These are phyloP conservation scores for Neobulgaria alba DNA, from an alignment of 2,329 filamentous ascomycete species.

Conservation along the genomic window DNA sequence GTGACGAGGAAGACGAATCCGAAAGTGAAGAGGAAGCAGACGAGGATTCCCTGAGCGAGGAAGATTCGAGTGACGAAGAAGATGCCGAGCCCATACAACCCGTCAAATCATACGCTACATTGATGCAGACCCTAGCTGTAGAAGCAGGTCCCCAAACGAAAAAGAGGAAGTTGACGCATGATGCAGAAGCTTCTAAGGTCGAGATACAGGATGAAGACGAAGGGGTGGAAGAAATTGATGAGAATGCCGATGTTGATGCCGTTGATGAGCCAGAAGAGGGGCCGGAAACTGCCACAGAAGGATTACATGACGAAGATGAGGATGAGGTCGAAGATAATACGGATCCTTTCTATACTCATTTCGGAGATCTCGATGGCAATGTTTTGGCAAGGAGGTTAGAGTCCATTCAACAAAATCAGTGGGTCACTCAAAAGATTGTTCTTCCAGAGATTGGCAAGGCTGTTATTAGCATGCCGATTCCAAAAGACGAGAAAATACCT, in stretches of 20 bases:
- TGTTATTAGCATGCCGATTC: conserved; percentile 41
- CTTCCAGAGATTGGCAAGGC: conserved; percentile 39
- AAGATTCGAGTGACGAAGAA: conserved; percentile 38
- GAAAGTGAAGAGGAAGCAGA: conserved; percentile 33
- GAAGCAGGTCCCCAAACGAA: conserved; percentile 41
- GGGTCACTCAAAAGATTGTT: conserved; percentile 38
- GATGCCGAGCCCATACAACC: conserved; percentile 30
- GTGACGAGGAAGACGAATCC: conserved; percentile 21
- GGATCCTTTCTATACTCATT: conserved; percentile 78
- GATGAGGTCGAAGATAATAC: conserved; percentile 43
- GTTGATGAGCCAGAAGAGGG: conserved; percentile 43
- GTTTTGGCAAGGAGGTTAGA: conserved; percentile 46
- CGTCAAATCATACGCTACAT: conserved; percentile 45
- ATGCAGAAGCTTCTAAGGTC: conserved; percentile 9
- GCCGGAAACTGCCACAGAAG: conserved; percentile 30
- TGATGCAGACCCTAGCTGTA: conserved; percentile 49
- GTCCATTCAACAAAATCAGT: conserved; percentile 41
- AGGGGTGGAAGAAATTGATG: neutral
- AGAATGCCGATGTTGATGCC: conserved; percentile 29
- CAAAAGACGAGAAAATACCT: conserved; percentile 30
- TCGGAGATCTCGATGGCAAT: conserved; percentile 57
- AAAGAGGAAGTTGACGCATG: conserved; percentile 44
- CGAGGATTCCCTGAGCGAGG: conserved; percentile 27
- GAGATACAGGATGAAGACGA: conserved; percentile 12
- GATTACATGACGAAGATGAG: conserved; percentile 30